Conservation (phyloP, 768 basidiomycete species). For the Phlebiopsis flavidoalba region DNA sequence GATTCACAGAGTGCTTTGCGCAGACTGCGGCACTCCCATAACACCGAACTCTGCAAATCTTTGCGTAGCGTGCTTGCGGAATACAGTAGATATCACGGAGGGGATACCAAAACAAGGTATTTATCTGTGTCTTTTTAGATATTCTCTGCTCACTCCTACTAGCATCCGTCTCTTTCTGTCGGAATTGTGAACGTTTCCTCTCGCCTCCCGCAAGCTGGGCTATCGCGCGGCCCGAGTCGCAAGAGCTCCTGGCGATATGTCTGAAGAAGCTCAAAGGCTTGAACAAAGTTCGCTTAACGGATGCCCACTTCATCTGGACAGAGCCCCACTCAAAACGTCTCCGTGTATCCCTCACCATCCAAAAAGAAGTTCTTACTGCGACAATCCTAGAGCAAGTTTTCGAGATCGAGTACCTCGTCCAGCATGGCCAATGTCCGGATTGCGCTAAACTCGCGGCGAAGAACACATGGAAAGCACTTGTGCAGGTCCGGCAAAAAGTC, state of each 20-base stretch:
- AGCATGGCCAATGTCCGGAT: constrained; percentile 92
- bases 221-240: constrained; percentile 80
- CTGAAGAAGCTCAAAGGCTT: constrained; percentile 93
- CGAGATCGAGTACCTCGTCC: constrained; percentile 93
- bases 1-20: constrained; percentile 80
- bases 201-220: constrained; percentile 88
- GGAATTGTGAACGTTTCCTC: constrained; percentile 94
- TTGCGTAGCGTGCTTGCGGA: constrained; percentile 83
- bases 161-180: constrained; percentile 89
- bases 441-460: constrained; percentile 94
- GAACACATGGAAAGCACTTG: constrained; percentile 97
- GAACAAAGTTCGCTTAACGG: constrained; percentile 92
- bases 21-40: constrained; percentile 89
- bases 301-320: constrained; percentile 99
- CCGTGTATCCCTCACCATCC: constrained; percentile 91
- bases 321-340: constrained; percentile 96
- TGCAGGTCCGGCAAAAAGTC: constrained; percentile 99
- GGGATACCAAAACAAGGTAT: constrained; percentile 93
- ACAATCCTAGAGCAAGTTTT: constrained; percentile 98
- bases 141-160: constrained; percentile 10
- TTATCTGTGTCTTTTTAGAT: constrained; percentile 10
- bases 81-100: constrained; percentile 95
- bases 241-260: constrained; percentile 92
- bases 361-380: constrained; percentile 95
- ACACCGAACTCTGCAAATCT: constrained; percentile 91